phyloP scores from a whole-genome alignment of 108 stramenopile species.

The Licmophora abbreviata region DNA sequence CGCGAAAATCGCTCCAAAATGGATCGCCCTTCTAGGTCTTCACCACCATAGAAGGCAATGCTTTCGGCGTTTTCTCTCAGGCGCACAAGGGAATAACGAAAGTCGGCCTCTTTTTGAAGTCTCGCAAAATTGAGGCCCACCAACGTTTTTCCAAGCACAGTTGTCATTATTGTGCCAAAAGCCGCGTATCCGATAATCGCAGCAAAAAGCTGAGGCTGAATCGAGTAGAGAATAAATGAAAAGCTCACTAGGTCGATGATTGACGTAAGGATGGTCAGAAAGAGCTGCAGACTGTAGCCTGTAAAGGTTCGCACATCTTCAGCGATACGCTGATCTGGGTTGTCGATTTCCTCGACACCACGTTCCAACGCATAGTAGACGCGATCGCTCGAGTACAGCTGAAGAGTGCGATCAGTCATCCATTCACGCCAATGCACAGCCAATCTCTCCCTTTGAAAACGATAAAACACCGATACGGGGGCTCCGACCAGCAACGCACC shows the following conservation, averaged over 20 bases:
- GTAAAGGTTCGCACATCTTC: slow-evolving; percentile 93
- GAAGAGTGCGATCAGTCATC: slow-evolving; percentile 84
- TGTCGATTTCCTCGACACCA: slow-evolving; percentile 65
- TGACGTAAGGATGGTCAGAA: slow-evolving; percentile 79
- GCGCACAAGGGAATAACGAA: slow-evolving; percentile 82
- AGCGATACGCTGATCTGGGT: slow-evolving; percentile 94
- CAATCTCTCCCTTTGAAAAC: slow-evolving; percentile 56
- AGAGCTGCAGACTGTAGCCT: slow-evolving; percentile 73
- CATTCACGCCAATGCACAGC: slow-evolving; percentile 83
- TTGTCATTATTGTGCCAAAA: slow-evolving; percentile 69
- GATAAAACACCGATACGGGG: slow-evolving; percentile 81
- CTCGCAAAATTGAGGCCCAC: slow-evolving; percentile 79
- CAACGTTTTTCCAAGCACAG: slow-evolving; percentile 55
- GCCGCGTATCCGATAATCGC: slow-evolving; percentile 74
- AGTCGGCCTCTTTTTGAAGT: slow-evolving; percentile 81
- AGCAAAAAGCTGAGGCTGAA: slow-evolving; percentile 85
- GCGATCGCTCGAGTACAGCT: slow-evolving; percentile 66
- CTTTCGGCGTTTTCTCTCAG: slow-evolving; percentile 93
- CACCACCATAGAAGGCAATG: slow-evolving; percentile 94
- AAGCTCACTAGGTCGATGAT: slow-evolving; percentile 88
- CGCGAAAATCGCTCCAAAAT: slow-evolving; percentile 43
- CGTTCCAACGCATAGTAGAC: slow-evolving; percentile 77
- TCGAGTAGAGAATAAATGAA: slow-evolving; percentile 81
- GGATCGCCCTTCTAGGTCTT: slow-evolving; percentile 72
- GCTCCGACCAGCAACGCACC: slow-evolving; percentile 72